phyloP scores from a whole-genome alignment of 2,329 filamentous ascomycete species.

The Aspergillus pseudoglaucus region DNA sequence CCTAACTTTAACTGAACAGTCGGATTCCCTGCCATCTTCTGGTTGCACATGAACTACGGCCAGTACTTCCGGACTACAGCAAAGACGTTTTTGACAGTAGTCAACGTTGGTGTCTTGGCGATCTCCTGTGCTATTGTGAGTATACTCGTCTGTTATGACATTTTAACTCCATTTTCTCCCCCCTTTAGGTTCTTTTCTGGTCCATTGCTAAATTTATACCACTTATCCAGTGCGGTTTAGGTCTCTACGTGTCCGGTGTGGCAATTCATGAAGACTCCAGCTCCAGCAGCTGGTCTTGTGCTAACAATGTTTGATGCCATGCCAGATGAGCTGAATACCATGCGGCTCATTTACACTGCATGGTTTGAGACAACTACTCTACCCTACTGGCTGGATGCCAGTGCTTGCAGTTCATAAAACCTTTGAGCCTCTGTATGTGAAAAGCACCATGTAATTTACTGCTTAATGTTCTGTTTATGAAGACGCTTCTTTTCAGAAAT shows the following conservation, averaged over 20 bases:
- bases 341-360: too few species aligned
- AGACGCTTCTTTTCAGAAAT: too few species aligned
- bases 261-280: slow-evolving; percentile 29
- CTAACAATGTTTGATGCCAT: slow-evolving; percentile 22
- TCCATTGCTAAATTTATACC: neutral
- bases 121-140: slow-evolving; percentile 23
- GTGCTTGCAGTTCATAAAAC: too few species aligned
- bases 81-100: slow-evolving; percentile 38
- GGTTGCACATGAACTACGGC: slow-evolving; percentile 44
- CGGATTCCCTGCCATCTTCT: slow-evolving; percentile 40
- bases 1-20: slow-evolving; percentile 16
- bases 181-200: too few species aligned
- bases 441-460: too few species aligned
- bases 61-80: slow-evolving; percentile 31
- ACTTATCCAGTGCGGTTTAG: slow-evolving; percentile 29
- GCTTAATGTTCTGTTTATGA: too few species aligned
- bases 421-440: too few species aligned
- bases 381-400: too few species aligned
- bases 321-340: slow-evolving; percentile 1
- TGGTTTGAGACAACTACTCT: too few species aligned
- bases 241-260: slow-evolving; percentile 36
- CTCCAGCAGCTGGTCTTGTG: slow-evolving; percentile 34
- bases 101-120: slow-evolving; percentile 38
- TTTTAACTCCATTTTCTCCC: neutral
- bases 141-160: neutral